Conservation (phyloP, 108 stramenopile species). For the Fragilariopsis cylindrus region DNA sequence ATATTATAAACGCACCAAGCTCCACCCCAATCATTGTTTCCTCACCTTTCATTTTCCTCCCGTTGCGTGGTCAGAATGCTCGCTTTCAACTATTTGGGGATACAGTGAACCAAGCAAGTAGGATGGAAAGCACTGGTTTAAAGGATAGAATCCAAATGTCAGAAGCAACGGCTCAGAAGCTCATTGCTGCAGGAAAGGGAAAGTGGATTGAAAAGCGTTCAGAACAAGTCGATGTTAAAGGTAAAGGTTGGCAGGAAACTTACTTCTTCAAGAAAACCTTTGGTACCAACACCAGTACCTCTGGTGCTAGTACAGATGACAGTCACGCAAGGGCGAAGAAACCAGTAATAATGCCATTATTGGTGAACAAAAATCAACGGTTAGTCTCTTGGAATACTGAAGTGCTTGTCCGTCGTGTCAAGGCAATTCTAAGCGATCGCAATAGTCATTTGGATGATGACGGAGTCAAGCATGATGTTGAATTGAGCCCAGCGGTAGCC, state of each 20-base stretch:
- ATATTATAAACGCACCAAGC: too few species aligned
- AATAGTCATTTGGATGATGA: background rate
- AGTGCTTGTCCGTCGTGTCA: slow-evolving; percentile 4
- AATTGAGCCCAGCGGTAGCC: slow-evolving; percentile 21
- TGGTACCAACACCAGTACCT: background rate
- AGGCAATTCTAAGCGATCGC: background rate
- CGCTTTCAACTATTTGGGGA: slow-evolving; percentile 61
- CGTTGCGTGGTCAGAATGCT: slow-evolving; percentile 45
- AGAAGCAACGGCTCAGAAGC: slow-evolving; percentile 44
- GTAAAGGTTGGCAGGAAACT: slow-evolving; percentile 64
- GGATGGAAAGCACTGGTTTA: slow-evolving; percentile 64
- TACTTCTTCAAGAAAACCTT: slow-evolving; percentile 21
- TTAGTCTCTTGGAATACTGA: slow-evolving; percentile 28
- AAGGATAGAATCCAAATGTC: slow-evolving; percentile 61
- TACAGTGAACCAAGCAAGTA: slow-evolving; percentile 53
- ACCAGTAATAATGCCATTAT: background rate
- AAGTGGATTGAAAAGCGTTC: slow-evolving; percentile 47
- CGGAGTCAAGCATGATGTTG: background rate
- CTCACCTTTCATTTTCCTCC: slow-evolving; percentile 39
- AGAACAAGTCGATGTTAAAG: slow-evolving; percentile 46
- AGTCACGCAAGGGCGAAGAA: background rate
- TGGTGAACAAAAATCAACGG: slow-evolving; percentile 4
- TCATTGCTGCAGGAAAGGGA: slow-evolving; percentile 47
- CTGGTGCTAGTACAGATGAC: slow-evolving; percentile 3
- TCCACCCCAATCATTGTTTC: slow-evolving; percentile 30